Base-by-base conservation (phyloP, 345 rosid species). In the Leavenworthia alabamica region DNA sequence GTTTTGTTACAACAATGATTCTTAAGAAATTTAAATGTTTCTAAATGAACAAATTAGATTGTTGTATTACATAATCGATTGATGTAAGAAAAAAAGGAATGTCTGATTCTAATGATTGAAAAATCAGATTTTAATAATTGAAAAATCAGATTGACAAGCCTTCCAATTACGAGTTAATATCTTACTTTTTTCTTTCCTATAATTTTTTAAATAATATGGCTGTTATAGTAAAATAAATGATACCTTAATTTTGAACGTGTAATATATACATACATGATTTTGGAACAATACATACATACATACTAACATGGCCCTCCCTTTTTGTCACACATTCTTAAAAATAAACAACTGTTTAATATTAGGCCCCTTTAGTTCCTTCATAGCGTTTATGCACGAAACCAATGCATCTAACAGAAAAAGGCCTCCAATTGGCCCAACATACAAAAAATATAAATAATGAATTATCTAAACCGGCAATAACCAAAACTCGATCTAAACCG, bases 391-490 rank as follows among this genome's bases (percentile, higher is more conserved):
- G 42, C 64, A 15, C 36, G 49, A 26, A 62, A 40, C 24, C 68
- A 46, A 46, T 45, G 36, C 28, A 27, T 26, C 61, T 3, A 27
- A 37, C 42, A 11, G 11, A 17, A 52, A 48, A 32, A 16, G 22
- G 67, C 7, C 33, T 19, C 27, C 42, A 61, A 55, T 52, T 40
- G 61, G 15, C 29, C 47, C 60, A 44, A 26, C 47, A 67, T 5
- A 20, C 51, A 48, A 49, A 10, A 8, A 2, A 59, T 26, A 46
- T 13, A 45, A 54, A 70, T 66, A 73, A 66, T 66, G 68, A 73
- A 66, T 66, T 13, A 17, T 39, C 64, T 60, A 66, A 66, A 54
- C 73, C 65, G 73, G 47, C 7, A 56, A 43, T 16, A 44, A 44
- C 67, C 67, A 53, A 33, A 67, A 40, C 9, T 35, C 48, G 57